Conservation (phyloP, 2,329 filamentous ascomycete species). For the Aspergillus sp. region DNA sequence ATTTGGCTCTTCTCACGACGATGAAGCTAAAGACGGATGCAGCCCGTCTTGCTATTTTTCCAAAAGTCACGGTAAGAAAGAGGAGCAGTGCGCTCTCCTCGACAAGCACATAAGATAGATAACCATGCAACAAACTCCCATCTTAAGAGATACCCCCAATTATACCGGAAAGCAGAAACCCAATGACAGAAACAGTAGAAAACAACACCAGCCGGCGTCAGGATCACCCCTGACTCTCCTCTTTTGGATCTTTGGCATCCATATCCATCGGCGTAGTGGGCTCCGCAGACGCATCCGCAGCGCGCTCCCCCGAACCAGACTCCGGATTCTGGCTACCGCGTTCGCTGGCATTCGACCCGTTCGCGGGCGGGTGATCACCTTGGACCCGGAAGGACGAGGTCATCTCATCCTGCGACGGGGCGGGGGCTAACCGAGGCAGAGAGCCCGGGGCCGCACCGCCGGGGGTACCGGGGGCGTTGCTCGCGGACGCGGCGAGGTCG, state of each 20-base stretch:
- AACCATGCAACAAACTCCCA: not conserved
- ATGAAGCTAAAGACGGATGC: too few species aligned
- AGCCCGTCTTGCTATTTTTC: not conserved
- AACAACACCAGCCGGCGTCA: not conserved
- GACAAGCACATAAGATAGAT: not conserved
- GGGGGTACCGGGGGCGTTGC: slow-evolving; percentile 19
- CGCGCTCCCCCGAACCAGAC: slow-evolving; percentile 11
- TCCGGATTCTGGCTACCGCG: slow-evolving; percentile 16
- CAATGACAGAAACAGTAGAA: slow-evolving; percentile 7
- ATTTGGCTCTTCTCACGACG: too few species aligned
- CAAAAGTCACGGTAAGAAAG: not conserved
- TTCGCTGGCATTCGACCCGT: slow-evolving; percentile 14
- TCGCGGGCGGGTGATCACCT: slow-evolving; percentile 15
- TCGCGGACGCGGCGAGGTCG: slow-evolving; percentile 17
- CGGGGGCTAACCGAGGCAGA: slow-evolving; percentile 34
- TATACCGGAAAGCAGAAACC: slow-evolving; percentile 8
- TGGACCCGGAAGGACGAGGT: slow-evolving; percentile 38
- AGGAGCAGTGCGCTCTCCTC: not conserved
- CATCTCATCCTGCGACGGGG: slow-evolving; percentile 35
- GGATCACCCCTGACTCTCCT: slow-evolving; percentile 24
- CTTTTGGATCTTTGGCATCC: slow-evolving; percentile 34
- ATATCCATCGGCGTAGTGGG: slow-evolving; percentile 37
- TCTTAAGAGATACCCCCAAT: slow-evolving; percentile 6
- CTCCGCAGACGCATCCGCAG: slow-evolving; percentile 17
- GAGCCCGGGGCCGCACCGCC: slow-evolving; percentile 17